Percentiles rank a stretch among this genome's conserved stretches.
These are phyloP conservation scores for Endocarpon pusillum DNA, from an alignment of 495 filamentous ascomycete species.

Conservation along the genomic window DNA sequence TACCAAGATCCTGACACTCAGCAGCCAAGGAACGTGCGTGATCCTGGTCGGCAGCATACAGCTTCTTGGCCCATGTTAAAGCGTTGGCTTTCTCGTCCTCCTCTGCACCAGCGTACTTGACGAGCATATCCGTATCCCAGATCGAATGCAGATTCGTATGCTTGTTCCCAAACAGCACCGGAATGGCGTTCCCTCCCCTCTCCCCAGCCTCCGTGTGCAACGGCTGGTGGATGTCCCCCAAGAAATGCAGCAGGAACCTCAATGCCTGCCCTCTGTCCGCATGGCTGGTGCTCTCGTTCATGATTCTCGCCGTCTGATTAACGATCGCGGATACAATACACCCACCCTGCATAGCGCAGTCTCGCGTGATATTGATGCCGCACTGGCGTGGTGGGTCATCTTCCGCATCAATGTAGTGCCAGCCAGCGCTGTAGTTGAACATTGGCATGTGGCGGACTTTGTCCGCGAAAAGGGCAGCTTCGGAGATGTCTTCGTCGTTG, in stretches of 20 bases:
- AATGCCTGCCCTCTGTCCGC: constrained; percentile 19
- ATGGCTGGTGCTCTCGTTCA: constrained; percentile 10
- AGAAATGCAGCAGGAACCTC: constrained; percentile 40
- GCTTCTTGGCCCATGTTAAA: constrained; percentile 16
- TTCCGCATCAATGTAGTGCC: constrained; percentile 48
- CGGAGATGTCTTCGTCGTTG: constrained; percentile 36
- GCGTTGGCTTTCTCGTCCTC: constrained; percentile 18
- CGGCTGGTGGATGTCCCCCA: constrained; percentile 48
- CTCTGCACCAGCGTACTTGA: constrained; percentile 34
- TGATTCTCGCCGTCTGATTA: constrained; percentile 28
- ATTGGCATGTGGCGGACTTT: constrained; percentile 34
- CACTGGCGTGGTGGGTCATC: constrained; percentile 41
- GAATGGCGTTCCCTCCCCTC: constrained; percentile 40
- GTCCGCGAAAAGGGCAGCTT: constrained; percentile 46
- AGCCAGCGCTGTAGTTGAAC: constrained; percentile 33
- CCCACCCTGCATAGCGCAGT: constrained; percentile 38
- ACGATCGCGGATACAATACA: constrained; percentile 44
- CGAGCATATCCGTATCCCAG: constrained; percentile 50
- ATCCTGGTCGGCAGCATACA: constrained; percentile 27
- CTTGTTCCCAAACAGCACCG: constrained; percentile 35
- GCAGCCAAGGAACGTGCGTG: constrained; percentile 27
- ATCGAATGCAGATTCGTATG: constrained; percentile 42
- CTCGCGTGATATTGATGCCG: constrained; percentile 35
- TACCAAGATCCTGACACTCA: constrained; percentile 27
- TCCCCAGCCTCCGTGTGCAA: constrained; percentile 42